Evolutionary conservation across 2,329 filamentous ascomycete species (phyloP).

Genomic region (Verticillium longisporum): DNA sequence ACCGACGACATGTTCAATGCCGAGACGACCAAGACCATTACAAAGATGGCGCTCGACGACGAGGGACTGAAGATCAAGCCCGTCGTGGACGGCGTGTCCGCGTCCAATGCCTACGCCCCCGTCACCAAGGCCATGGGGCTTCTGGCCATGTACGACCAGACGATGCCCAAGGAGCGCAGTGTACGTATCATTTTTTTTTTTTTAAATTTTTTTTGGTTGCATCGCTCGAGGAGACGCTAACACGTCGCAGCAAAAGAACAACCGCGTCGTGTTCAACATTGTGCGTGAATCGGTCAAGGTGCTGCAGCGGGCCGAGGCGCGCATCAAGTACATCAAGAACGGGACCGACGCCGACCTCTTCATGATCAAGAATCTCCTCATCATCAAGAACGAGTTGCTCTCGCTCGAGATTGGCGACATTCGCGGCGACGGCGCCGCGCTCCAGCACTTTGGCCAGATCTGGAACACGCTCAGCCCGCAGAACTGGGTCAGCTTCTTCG

Average conservation of each 20-base stretch:
- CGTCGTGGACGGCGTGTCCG: slow-evolving; percentile 38
- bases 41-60: slow-evolving; percentile 38
- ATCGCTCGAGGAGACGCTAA: neutral
- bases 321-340: slow-evolving; percentile 55
- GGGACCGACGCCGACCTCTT: slow-evolving; percentile 78
- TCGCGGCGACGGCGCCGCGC: slow-evolving; percentile 38
- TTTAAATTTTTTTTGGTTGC: too few relatives aligned
- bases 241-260: slow-evolving; percentile 37
- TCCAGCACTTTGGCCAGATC: slow-evolving; percentile 59
- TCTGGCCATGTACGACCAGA: slow-evolving; percentile 55
- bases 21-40: slow-evolving; percentile 48
- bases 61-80: slow-evolving; percentile 44
- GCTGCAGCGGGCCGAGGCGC: slow-evolving; percentile 67
- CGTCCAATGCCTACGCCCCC: slow-evolving; percentile 51
- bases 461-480: slow-evolving; percentile 56
- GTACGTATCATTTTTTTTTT: slow-evolving; percentile 30
- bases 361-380: slow-evolving; percentile 87
- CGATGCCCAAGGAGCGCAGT: slow-evolving; percentile 57
- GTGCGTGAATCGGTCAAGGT: slow-evolving; percentile 86
- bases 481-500: slow-evolving; percentile 53
- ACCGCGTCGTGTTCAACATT: slow-evolving; percentile 57
- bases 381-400: slow-evolving; percentile 92
- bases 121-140: slow-evolving; percentile 53
- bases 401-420: slow-evolving; percentile 85
- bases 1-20: slow-evolving; percentile 47